Base-by-base conservation (phyloP, 169 alveolate species). In the Cryptosporidium ryanae region DNA sequence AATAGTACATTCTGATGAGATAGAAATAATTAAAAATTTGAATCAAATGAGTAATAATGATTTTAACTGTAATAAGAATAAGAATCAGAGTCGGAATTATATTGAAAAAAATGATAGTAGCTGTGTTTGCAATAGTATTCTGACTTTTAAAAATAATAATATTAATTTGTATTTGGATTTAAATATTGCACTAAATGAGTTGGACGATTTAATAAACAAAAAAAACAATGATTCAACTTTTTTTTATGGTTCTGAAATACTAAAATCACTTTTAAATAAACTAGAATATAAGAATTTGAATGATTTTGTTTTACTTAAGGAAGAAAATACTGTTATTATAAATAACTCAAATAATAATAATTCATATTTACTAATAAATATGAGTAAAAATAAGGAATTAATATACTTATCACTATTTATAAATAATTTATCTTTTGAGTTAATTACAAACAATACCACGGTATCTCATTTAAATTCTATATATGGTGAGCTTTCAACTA, bases 341-440 rank as follows among this genome's bases (percentile, higher is more conserved):
- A 18, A 59, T 25, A 29, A 23, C 25, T 43, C 34, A 66, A 48
- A 48, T 23, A 6, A 21, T n/a, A 6, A 38, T 6, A 6, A 55
- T 52, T 65, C 44, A 68, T 21, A 50, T 52, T 17, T 68, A 32
- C 38, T 68, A 23, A 68, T 68, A n/a, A 68, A 54, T 32, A 38
- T 38, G 46, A 66, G 46, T n/a, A 66, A n/a, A n/a, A 55, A 54
- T 27, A 59, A 49, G 48, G 63, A 52, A n/a, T 38, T 68, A 32
- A 43, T 57, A 25, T 76, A 76, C 43, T 21, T 76, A 21, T 76
- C 87, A 8, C 27, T 76, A 31, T 76, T 76, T 76, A 61, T 76
- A 25, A 76, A 76, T 17, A 76, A 76, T 29, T 55, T 76, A 61
- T 57, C 87, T 2, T 76, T 55, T 32, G 23, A 23, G 46, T 23